Conservation (phyloP, 257 asterid genomes). For the Ballota nigra region DNA sequence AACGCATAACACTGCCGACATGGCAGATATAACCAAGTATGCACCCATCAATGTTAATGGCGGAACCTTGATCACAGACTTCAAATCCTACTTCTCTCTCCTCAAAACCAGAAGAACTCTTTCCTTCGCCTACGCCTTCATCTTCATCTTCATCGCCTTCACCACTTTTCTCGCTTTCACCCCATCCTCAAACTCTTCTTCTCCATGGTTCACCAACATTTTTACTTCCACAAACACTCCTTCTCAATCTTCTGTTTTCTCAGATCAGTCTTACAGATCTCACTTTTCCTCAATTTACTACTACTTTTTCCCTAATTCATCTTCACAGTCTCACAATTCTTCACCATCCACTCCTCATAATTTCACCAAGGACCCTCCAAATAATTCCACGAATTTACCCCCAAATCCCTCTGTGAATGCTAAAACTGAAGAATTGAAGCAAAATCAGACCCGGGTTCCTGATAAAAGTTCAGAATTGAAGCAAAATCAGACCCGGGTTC, state of each 20-base stretch:
- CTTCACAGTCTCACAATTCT: conserved; percentile 5
- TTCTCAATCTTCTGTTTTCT: not conserved
- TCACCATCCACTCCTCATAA: conserved; percentile 10
- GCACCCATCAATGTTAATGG: conserved; percentile 57
- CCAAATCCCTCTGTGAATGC: conserved; percentile 12
- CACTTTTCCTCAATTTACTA: conserved; percentile 53
- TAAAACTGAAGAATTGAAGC: conserved; percentile 23
- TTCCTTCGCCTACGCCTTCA: conserved; percentile 46
- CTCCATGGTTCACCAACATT: conserved; percentile 66
- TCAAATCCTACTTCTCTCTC: conserved; percentile 46
- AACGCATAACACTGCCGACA: conserved; percentile 14
- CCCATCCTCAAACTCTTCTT: conserved; percentile 65
- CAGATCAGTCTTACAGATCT: conserved; percentile 52
- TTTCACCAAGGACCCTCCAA: conserved; percentile 20
- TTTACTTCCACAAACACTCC: conserved; percentile 22
- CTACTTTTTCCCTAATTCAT: conserved; percentile 50
- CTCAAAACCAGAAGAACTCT: conserved; percentile 46
- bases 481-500: conserved; percentile 25
- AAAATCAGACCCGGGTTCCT: conserved; percentile 20
- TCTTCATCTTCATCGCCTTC: conserved; percentile 64
- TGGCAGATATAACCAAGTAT: conserved; percentile 70
- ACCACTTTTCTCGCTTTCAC: conserved; percentile 70
- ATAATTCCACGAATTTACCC: conserved; percentile 23
- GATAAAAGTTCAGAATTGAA: conserved; percentile 7
- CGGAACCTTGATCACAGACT: conserved; percentile 51